A percentile compares a stretch with the other conserved stretches of the same genome.
Evolutionary conservation across 192 early-diverging fungal genomes (phyloP).

Genomic region (Coemansia biformis): DNA sequence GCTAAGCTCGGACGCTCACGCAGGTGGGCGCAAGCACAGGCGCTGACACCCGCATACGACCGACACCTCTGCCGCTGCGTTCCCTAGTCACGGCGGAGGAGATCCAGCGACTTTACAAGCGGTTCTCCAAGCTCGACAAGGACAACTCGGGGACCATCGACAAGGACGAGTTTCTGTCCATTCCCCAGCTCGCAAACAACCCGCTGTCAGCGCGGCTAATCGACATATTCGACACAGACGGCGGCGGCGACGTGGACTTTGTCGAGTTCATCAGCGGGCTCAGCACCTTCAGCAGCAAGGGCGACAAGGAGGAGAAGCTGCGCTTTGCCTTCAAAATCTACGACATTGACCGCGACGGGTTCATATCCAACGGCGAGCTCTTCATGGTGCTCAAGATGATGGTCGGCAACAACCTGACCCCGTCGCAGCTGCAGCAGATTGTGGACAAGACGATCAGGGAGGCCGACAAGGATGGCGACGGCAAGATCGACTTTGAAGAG

Average conservation of each 20-base stretch:
- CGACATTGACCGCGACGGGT: slow-evolving; percentile 99
- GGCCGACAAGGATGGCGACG: slow-evolving; percentile 91
- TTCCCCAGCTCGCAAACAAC: slow-evolving; percentile 97
- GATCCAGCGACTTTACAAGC: slow-evolving; percentile 97
- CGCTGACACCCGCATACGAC: too few relatives aligned
- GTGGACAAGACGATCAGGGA: slow-evolving; percentile 99
- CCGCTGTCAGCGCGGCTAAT: slow-evolving; percentile 93
- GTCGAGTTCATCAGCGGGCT: slow-evolving; percentile 96
- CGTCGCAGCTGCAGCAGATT: slow-evolving; percentile 97
- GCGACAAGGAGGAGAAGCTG: slow-evolving; percentile 93
- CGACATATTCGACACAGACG: slow-evolving; percentile 96
- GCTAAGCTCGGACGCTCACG: too few relatives aligned
- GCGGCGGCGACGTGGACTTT: slow-evolving; percentile 98
- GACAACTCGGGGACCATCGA: slow-evolving; percentile 95
- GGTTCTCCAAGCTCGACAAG: slow-evolving; percentile 97
- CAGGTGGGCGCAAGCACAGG: too few relatives aligned
- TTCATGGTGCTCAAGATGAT: slow-evolving; percentile 99
- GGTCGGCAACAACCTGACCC: slow-evolving; percentile 96
- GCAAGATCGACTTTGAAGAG: slow-evolving; percentile 95
- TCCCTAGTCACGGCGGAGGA: slow-evolving; percentile 74
- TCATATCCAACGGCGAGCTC: slow-evolving; percentile 97
- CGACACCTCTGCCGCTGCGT: background rate
- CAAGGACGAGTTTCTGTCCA: slow-evolving; percentile 92
- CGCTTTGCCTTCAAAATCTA: slow-evolving; percentile 97
- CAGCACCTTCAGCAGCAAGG: slow-evolving; percentile 89